Base-by-base conservation (phyloP, 306 rosid species). In the Parietaria judaica region DNA sequence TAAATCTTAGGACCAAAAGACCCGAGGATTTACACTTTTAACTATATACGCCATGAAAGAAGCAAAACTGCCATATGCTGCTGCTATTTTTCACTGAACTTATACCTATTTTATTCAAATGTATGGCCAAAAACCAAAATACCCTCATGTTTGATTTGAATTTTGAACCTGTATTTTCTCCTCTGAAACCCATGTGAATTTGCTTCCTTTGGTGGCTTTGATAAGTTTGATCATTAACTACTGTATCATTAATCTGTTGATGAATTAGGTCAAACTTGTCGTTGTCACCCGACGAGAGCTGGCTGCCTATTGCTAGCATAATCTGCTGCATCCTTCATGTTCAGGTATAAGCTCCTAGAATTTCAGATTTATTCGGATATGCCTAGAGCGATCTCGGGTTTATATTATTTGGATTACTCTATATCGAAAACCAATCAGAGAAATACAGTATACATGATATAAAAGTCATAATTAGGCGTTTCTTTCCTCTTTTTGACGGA, bases 301-400 rank as follows among this genome's bases (percentile, higher is more conserved):
- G 96, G 98, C 80, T 88, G 68, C 96, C 98, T 37, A 80, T 92
- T 64, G 90, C 85, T 56, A 86, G 99, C 84, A 86, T 92, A 62
- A 55, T 92, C 36, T 79, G 85, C 77, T 77, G 99, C 87, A 74
- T 88, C 12, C 65, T 84, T 79, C 99, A 92, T 61, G 61, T 86
- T 71, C 99, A 92, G 99, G 99, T 86, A 80, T 52, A 39, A 52
- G 38, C 37, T 50, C 9, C n/a, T 59, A 49, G 15, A 49, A 49
- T 11, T 0, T 49, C 13, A 3, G 53, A 23, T 23, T 23, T 23
- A 23, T 23, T 23, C 31, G 31, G 31, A 0, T 23, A 23, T 23
- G 31, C 31, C 31, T 23, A 23, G 31, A 23, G 31, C 31, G 31
- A 23, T 23, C 31, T 23, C 31, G 2, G 31, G 31, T 23, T 23